These are phyloP conservation scores for Aspergillus coremiiformis DNA, from an alignment of 495 filamentous ascomycete genomes.

Conservation along the genomic window DNA sequence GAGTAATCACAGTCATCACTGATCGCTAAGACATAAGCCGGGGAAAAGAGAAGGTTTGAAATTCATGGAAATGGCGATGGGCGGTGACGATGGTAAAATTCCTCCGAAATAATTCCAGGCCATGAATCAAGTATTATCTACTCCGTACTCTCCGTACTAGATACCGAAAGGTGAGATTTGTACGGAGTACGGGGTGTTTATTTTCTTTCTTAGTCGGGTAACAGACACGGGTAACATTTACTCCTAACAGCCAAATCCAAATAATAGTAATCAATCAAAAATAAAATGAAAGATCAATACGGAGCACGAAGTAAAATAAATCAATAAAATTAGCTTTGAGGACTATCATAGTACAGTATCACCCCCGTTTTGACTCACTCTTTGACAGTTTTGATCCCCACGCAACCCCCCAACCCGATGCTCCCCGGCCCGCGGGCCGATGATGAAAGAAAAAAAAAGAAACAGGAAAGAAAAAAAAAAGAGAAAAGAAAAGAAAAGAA, in stretches of 20 bases:
- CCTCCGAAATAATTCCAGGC: neutral
- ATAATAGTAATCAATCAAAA: neutral
- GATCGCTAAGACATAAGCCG: too few relatives aligned
- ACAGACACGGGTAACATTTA: neutral
- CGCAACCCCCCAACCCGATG: slow-evolving; percentile 18
- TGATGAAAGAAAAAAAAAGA: neutral
- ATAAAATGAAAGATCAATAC: neutral
- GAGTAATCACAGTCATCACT: too few relatives aligned
- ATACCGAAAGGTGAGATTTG: too few relatives aligned
- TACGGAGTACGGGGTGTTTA: neutral
- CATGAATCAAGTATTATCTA: neutral
- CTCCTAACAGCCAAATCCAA: too few relatives aligned
- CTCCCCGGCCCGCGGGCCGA: slow-evolving; percentile 22
- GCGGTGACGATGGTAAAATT: neutral
- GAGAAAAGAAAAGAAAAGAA: slow-evolving; percentile 3
- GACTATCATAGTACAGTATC: neutral
- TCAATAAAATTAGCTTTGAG: neutral
- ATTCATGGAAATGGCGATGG: neutral
- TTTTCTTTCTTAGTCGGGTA: neutral
- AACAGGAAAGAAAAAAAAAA: too few relatives aligned
- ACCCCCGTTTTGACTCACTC: slow-evolving; percentile 4
- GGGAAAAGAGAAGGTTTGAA: too few relatives aligned
- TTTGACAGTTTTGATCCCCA: slow-evolving; percentile 14
- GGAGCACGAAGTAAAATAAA: neutral
- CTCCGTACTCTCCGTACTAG: too few relatives aligned